Evolutionary conservation across 2,329 filamentous ascomycete species (phyloP).

Genomic region (Aspergillus intermedius): DNA sequence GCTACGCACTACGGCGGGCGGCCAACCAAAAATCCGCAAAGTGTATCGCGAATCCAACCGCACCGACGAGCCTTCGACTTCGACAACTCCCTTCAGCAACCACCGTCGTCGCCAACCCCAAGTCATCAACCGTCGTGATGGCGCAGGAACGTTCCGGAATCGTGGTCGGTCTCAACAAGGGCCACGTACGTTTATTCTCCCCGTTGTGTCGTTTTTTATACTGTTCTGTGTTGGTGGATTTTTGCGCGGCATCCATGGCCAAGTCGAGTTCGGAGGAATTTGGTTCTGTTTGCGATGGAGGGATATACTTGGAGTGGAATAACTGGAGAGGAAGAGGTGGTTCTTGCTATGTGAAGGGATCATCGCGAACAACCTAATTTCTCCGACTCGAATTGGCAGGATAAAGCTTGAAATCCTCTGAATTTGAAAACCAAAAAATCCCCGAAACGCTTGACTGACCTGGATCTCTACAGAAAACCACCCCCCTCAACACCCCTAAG

Average conservation of each 20-base stretch:
- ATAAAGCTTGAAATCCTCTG: too few species aligned
- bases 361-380: neutral
- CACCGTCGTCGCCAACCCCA: conserved; percentile 30
- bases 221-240: conserved; percentile 3
- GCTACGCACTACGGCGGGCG: conserved; percentile 29
- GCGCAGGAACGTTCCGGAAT: conserved; percentile 49
- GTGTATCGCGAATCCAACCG: conserved; percentile 18
- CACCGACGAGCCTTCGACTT: conserved; percentile 17
- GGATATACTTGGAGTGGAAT: neutral
- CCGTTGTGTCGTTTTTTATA: conserved; percentile 3
- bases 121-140: conserved; percentile 40
- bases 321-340: neutral
- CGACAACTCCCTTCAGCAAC: conserved; percentile 26
- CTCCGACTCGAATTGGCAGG: conserved; percentile 1
- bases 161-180: conserved; percentile 57
- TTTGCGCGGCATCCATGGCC: conserved; percentile 6
- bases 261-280: conserved; percentile 11
- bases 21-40: conserved; percentile 27
- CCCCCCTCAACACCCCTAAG: conserved; percentile 65
- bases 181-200: conserved; percentile 53
- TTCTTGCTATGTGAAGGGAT: neutral
- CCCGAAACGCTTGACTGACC: neutral
- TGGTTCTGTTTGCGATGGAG: neutral
- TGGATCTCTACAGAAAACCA: conserved; percentile 62
- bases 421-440: neutral